phyloP scores from a whole-genome alignment of 805 yeast species.

The Ogataea nonfermentans region DNA sequence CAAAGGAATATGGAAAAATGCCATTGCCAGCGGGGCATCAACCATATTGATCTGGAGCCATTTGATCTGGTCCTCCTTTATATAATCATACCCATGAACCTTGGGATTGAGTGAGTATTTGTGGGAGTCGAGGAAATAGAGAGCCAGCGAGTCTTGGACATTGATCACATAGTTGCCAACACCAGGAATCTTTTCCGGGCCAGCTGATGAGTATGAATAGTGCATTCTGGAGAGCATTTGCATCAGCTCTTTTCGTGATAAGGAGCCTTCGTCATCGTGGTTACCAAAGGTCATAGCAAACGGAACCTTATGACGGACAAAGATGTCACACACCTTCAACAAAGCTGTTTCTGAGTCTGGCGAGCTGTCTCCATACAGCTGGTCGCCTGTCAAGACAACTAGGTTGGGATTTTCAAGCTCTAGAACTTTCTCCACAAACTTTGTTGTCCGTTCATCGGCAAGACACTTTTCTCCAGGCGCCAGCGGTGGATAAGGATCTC shows the following conservation, averaged over 20 bases:
- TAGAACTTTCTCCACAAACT: conserved; percentile 59
- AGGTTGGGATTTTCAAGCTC: conserved; percentile 80
- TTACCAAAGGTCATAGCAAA: conserved; percentile 88
- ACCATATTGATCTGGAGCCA: conserved; percentile 16
- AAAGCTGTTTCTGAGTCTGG: conserved; percentile 82
- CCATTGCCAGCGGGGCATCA: conserved; percentile 64
- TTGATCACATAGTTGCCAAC: conserved; percentile 74
- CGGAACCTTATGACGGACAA: conserved; percentile 67
- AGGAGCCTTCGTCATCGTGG: conserved; percentile 87
- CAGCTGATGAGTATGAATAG: conserved; percentile 56
- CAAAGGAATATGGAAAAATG: conserved; percentile 91
- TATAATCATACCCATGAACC: conserved; percentile 81
- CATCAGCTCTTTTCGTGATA: conserved; percentile 62
- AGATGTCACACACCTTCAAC: conserved; percentile 72
- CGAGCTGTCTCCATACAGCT: conserved; percentile 73
- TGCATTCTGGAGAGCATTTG: conserved; percentile 58
- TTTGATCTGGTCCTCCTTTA: conserved; percentile 39
- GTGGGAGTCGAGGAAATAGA: conserved; percentile 86
- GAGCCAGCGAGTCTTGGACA: conserved; percentile 51
- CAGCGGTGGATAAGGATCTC: conserved; percentile 60
- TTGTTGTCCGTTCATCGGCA: conserved; percentile 74
- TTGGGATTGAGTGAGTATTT: conserved; percentile 68
- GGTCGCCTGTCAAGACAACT: conserved; percentile 89
- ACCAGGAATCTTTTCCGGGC: conserved; percentile 72
- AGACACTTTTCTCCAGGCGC: conserved; percentile 48